Base-by-base conservation (phyloP, 345 rosid genomes). In the Lagerstroemia speciosa region DNA sequence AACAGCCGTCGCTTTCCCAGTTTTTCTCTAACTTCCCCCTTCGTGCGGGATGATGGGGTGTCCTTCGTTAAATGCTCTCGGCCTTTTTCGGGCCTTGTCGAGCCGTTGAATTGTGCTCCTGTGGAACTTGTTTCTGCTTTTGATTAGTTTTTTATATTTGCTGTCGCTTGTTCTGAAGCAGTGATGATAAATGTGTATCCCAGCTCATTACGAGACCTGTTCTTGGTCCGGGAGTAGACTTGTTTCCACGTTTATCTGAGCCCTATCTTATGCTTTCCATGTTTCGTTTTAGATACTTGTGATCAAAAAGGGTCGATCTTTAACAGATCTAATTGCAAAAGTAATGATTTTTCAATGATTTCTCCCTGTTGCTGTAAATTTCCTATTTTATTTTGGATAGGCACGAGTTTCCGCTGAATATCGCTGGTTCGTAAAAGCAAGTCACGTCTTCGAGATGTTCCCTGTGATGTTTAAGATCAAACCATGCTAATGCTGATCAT, bases 131-230 rank as follows among this genome's bases (percentile, higher is more conserved):
- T 31, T 60, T 19, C 29, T 27, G 10, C 26, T 60, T 60, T 60
- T 33, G n/a, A 32, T 17, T 33, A 15, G 37, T 5, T 32, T 12
- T 61, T 15, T 22, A 27, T 12, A 8, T n/a, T n/a, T 36, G 19
- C 20, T 2, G 5, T 19, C 5, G 6, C 2, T 37, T 11, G 66
- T 72, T 33, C 29, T 60, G 31, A 6, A n/a, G 60, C 66, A 14
- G 67, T 78, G 86, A 83, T 78, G 84, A 83, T 83, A 80, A 70
- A 70, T 69, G 34, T 62, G 60, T 68, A 80, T 76, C 86, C 86
- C 86, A 83, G 86, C 86, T 83, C 86, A 83, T 76, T 83, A 80
- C 74, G 84, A 83, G 86, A n/a, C 86, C 82, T 78, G 37, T n/a
- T 73, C 66, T 36, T 74, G 86, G 65, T 79, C 68, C 41, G 50